Evolutionary conservation across 768 basidiomycete genomes (phyloP).

Genomic region (Cystobasidium tubakii): DNA sequence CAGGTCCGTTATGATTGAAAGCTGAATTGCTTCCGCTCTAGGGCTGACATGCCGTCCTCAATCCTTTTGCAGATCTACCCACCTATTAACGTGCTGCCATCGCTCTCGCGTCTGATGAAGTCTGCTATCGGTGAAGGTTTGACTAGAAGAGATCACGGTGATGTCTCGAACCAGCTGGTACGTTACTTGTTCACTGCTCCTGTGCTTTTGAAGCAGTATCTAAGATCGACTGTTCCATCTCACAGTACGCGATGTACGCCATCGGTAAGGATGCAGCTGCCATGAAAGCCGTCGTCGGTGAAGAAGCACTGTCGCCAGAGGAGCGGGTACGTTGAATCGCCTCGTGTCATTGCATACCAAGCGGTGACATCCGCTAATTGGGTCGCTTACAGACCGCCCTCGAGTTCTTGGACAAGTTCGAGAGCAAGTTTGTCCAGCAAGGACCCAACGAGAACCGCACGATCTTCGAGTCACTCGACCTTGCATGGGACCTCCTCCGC

Average conservation of each 20-base stretch:
- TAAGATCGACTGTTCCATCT: slow-evolving; percentile 6
- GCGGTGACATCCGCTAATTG: no score
- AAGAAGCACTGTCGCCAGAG: slow-evolving; percentile 88
- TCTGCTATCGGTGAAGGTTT: slow-evolving; percentile 95
- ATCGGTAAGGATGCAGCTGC: slow-evolving; percentile 60
- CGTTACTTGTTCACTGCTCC: slow-evolving; percentile 39
- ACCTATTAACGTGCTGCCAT: slow-evolving; percentile 97
- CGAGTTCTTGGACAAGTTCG: slow-evolving; percentile 96
- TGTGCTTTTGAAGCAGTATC: slow-evolving; percentile 24
- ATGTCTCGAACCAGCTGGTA: slow-evolving; percentile 89
- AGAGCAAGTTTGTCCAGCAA: slow-evolving; percentile 94
- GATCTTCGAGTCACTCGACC: slow-evolving; percentile 92
- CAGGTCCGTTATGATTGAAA: no score
- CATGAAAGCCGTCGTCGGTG: slow-evolving; percentile 99
- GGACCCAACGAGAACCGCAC: slow-evolving; percentile 91
- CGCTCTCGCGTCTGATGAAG: slow-evolving; percentile 99
- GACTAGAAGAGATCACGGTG: slow-evolving; percentile 96
- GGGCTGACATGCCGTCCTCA: not conserved
- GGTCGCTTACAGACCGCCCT: slow-evolving; percentile 65
- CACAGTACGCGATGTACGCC: slow-evolving; percentile 32
- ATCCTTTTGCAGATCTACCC: slow-evolving; percentile 89
- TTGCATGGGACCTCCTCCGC: slow-evolving; percentile 91
- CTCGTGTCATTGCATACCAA: no score
- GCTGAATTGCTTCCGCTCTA: slow-evolving; percentile 47
- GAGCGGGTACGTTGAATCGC: slow-evolving; percentile 59